A percentile compares a stretch with the other conserved stretches of the same genome.
Evolutionary conservation across 1,284 basidiomycete species (phyloP).

Genomic region (Rhodotorula glutinis): DNA sequence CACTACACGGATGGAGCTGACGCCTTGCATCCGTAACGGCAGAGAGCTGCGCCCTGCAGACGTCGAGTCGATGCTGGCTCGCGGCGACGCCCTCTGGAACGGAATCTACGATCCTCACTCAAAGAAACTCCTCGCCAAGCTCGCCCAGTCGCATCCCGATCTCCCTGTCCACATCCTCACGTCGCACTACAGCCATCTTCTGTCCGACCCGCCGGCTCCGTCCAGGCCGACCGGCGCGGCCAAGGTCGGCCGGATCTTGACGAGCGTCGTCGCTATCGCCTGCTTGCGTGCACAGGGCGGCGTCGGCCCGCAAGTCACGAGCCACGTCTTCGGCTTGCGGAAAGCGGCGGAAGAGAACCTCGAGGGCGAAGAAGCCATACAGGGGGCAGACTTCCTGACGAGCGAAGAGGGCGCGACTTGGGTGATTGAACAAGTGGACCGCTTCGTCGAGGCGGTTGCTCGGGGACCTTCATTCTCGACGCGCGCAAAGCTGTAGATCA

Average conservation of each 20-base stretch:
- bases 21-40: neutral
- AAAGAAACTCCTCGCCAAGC: conserved; percentile 82
- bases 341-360: conserved; percentile 50
- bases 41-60: conserved; percentile 14
- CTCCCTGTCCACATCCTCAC: conserved; percentile 83
- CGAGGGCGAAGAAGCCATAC: conserved; percentile 53
- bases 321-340: conserved; percentile 82
- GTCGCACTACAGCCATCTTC: conserved; percentile 77
- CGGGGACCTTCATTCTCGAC: conserved; percentile 50
- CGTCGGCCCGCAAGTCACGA: conserved; percentile 85
- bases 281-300: conserved; percentile 78
- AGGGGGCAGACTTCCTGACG: conserved; percentile 71
- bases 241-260: conserved; percentile 61
- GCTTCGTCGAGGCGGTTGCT: conserved; percentile 64
- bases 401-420: conserved; percentile 88
- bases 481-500: conserved; percentile 61
- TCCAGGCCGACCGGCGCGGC: conserved; percentile 48
- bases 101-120: conserved; percentile 88
- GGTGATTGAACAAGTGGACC: conserved; percentile 83
- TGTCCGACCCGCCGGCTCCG: conserved; percentile 57
- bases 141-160: conserved; percentile 68
- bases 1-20: conserved; percentile 13
- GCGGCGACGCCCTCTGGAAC: conserved; percentile 64
- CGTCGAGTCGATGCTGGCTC: conserved; percentile 1
- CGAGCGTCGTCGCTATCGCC: conserved; percentile 85